phyloP scores from a whole-genome alignment of 805 yeast genomes.

The Kazachstania africana region DNA sequence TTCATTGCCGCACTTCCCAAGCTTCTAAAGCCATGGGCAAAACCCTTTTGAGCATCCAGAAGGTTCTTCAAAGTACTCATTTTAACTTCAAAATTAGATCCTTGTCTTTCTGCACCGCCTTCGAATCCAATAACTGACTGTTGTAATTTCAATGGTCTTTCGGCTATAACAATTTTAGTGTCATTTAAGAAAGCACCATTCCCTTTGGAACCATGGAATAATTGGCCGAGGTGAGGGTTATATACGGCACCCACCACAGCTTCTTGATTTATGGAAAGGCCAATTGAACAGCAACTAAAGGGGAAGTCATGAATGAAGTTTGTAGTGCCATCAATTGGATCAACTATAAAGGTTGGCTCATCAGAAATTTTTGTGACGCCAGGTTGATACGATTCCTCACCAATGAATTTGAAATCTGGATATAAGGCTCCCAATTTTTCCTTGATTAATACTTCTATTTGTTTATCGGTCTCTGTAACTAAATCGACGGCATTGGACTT shows the following conservation, averaged over 20 bases:
- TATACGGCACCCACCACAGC: constrained; percentile 57
- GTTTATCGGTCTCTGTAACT: constrained; percentile 49
- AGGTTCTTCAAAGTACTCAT: constrained; percentile 36
- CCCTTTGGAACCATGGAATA: constrained; percentile 45
- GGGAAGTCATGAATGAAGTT: constrained; percentile 55
- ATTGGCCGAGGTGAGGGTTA: constrained; percentile 43
- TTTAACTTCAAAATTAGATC: constrained; percentile 42
- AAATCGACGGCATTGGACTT: constrained; percentile 51
- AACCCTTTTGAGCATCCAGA: constrained; percentile 39
- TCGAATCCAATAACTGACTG: constrained; percentile 47
- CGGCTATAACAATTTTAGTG: constrained; percentile 22
- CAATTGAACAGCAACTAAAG: constrained; percentile 48
- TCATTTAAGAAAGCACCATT: constrained; percentile 44
- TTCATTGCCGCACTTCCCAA: constrained; percentile 59
- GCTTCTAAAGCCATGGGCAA: constrained; percentile 49
- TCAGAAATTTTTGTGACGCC: constrained; percentile 36
- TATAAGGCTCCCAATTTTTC: constrained; percentile 27
- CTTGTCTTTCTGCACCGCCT: constrained; percentile 50
- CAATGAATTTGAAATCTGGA: constrained; percentile 44
- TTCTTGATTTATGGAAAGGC: constrained; percentile 35
- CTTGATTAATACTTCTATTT: constrained; percentile 34
- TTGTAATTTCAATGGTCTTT: constrained; percentile 34
- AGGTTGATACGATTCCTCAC: constrained; percentile 46
- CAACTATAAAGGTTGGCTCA: constrained; percentile 52
- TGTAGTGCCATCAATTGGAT: constrained; percentile 57